These are phyloP conservation scores for Rhizophlyctis rosea DNA, from an alignment of 192 early-diverging fungal species.

Conservation along the genomic window DNA sequence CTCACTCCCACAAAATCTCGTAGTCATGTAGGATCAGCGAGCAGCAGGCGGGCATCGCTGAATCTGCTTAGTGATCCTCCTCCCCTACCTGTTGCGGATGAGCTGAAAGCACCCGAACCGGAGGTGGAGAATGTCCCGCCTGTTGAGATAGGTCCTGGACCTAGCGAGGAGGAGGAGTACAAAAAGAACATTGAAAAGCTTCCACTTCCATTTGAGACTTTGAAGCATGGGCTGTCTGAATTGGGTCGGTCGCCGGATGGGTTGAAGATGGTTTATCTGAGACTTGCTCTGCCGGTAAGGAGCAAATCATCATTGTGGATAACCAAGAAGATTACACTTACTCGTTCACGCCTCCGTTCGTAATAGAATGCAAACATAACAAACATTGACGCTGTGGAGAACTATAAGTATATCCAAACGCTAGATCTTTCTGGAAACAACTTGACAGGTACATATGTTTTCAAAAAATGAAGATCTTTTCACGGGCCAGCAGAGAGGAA, in stretches of 20 bases:
- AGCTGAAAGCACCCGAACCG: no score
- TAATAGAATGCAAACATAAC: constrained; percentile 32
- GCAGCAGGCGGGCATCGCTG: no score
- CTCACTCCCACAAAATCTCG: no score
- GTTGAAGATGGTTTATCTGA: constrained; percentile 37
- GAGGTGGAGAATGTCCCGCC: no score
- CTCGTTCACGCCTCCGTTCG: not conserved
- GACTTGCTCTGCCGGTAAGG: constrained; percentile 43
- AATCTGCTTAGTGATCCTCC: no score
- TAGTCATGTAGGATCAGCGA: no score
- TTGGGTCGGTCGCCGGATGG: constrained; percentile 38
- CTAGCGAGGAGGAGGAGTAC: constrained; percentile 23
- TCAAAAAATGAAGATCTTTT: constrained; percentile 6
- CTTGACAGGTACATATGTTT: constrained; percentile 30
- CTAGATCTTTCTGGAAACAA: constrained; percentile 48
- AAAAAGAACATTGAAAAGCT: constrained; percentile 9
- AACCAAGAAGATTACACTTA: constrained; percentile 1
- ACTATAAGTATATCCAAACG: constrained; percentile 41
- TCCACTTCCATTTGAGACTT: constrained; percentile 24
- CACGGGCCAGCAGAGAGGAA: not conserved
- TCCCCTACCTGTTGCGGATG: no score
- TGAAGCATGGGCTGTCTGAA: constrained; percentile 33
- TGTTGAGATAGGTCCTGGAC: no score
- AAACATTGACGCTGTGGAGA: constrained; percentile 30
- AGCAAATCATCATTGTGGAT: not conserved